Conservation (phyloP, 2,329 filamentous ascomycete genomes). For the Alternaria sp. region DNA sequence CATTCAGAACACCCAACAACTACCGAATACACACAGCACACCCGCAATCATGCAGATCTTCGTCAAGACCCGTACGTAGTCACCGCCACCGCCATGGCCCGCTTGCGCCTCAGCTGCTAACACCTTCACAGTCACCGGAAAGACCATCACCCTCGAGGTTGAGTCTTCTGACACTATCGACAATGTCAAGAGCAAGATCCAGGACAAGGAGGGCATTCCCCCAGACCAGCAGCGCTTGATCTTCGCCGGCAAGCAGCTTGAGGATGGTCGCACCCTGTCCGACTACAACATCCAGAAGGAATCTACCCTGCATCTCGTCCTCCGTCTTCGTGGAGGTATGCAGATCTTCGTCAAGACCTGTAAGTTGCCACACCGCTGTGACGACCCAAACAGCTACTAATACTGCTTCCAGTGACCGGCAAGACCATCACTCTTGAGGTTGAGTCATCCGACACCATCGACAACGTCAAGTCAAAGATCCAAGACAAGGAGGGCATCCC, state of each 20-base stretch:
- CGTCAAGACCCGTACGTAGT: slow-evolving; percentile 87
- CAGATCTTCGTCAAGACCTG: slow-evolving; percentile 71
- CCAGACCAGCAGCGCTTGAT: slow-evolving; percentile 97
- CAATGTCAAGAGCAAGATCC: slow-evolving; percentile 96
- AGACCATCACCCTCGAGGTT: slow-evolving; percentile 74
- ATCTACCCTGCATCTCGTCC: slow-evolving; percentile 77
- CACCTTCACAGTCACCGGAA: slow-evolving; percentile 65
- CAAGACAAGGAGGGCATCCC: slow-evolving; percentile 69
- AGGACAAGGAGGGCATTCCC: slow-evolving; percentile 97
- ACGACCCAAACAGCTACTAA: slow-evolving; percentile 25
- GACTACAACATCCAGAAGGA: slow-evolving; percentile 97
- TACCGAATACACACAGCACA: slow-evolving; percentile 70
- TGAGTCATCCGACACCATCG: slow-evolving; percentile 52
- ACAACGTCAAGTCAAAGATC: slow-evolving; percentile 57
- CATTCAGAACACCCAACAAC: slow-evolving; percentile 16
- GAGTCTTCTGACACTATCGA: slow-evolving; percentile 87
- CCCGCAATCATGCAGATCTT: slow-evolving; percentile 85
- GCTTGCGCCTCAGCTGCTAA: slow-evolving; percentile 43
- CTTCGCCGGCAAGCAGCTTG: slow-evolving; percentile 96
- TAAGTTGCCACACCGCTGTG: slow-evolving; percentile 44
- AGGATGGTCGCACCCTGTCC: slow-evolving; percentile 89
- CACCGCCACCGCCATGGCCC: slow-evolving; percentile 32
- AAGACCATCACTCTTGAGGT: slow-evolving; percentile 62
- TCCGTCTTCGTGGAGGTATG: slow-evolving; percentile 73
- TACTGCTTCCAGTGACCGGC: slow-evolving; percentile 60